Conservation (phyloP, 345 rosid species). For the Arabis alpina region DNA sequence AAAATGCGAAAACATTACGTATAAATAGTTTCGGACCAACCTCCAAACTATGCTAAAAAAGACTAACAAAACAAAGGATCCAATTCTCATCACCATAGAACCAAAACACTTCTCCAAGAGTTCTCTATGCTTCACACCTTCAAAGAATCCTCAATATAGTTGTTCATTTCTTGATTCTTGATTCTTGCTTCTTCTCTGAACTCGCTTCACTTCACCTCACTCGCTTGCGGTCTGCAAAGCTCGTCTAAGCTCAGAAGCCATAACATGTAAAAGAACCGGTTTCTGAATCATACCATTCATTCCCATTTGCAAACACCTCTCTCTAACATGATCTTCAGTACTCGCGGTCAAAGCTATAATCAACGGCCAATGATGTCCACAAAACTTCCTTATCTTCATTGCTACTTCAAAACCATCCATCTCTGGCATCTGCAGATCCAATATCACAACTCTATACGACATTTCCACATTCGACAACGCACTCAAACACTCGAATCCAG, state of each 20-base stretch:
- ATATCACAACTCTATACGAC: conserved; percentile 61
- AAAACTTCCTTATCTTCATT: conserved; percentile 74
- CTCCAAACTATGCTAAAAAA: conserved; percentile 30
- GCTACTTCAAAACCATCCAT: conserved; percentile 98
- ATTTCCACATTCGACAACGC: conserved; percentile 60
- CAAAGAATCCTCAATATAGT: conserved; percentile 1
- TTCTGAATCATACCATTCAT: conserved; percentile 90
- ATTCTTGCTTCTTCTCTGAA: conserved; percentile 14
- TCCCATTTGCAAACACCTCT: conserved; percentile 74
- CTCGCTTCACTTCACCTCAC: conserved; percentile 39
- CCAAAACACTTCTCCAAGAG: conserved; percentile 13
- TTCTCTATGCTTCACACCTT: conserved; percentile 28
- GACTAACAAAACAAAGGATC: background rate
- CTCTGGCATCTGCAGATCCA: conserved; percentile 93
- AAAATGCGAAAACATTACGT: conserved; percentile 36
- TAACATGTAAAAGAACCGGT: conserved; percentile 77
- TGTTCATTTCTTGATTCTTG: conserved; percentile 20
- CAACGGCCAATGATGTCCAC: conserved; percentile 77
- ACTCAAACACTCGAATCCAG: conserved; percentile 86
- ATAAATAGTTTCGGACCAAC: conserved; percentile 29
- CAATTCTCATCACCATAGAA: conserved; percentile 26
- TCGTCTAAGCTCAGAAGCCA: conserved; percentile 82
- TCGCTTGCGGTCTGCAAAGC: conserved; percentile 72
- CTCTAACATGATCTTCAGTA: conserved; percentile 75
- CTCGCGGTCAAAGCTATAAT: conserved; percentile 90